phyloP scores from a whole-genome alignment of 1,139 yeast genomes.

The Debaryomyces robertsiae region DNA sequence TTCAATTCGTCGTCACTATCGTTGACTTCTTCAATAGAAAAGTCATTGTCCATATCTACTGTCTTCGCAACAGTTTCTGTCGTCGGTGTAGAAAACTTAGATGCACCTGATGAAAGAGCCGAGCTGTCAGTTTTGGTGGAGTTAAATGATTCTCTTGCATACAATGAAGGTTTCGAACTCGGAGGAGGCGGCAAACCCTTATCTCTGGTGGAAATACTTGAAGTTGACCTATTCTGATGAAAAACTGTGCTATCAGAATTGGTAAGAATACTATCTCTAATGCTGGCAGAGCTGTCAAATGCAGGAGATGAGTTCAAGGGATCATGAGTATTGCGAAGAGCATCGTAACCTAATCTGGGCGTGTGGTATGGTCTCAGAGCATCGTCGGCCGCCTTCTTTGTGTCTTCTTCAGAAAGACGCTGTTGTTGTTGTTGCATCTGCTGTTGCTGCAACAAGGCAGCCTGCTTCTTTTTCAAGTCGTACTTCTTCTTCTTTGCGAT shows the following conservation, averaged over 20 bases:
- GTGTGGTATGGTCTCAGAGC: constrained; percentile 3
- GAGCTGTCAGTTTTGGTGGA: constrained; percentile 22
- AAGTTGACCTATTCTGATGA: constrained; percentile 18
- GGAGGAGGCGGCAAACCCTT: constrained; percentile 39
- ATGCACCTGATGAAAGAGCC: constrained; percentile 15
- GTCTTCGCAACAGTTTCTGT: constrained; percentile 3
- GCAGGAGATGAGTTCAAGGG: constrained; percentile 23
- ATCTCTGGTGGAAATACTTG: constrained; percentile 27
- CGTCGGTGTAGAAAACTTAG: constrained; percentile 18
- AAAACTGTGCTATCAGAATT: constrained; percentile 13
- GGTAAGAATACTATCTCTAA: constrained; percentile 10
- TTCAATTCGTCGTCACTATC: constrained; percentile 43
- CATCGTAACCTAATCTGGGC: constrained; percentile 5
- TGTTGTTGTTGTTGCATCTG: constrained; percentile 12
- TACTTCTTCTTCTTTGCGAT: constrained; percentile 65
- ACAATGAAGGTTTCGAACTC: constrained; percentile 12
- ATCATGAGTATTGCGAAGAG: constrained; percentile 18
- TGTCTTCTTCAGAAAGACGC: constrained; percentile 10
- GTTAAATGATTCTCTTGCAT: constrained; percentile 19
- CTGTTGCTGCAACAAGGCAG: constrained; percentile 24
- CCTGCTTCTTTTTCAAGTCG: constrained; percentile 46
- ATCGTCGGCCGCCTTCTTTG: constrained; percentile 16
- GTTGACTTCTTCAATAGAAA: constrained; percentile 47
- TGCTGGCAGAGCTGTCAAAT: constrained; percentile 16
- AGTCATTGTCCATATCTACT: constrained; percentile 6